phyloP scores from a whole-genome alignment of 208 protist species.

The Leishmania lainsoni region DNA sequence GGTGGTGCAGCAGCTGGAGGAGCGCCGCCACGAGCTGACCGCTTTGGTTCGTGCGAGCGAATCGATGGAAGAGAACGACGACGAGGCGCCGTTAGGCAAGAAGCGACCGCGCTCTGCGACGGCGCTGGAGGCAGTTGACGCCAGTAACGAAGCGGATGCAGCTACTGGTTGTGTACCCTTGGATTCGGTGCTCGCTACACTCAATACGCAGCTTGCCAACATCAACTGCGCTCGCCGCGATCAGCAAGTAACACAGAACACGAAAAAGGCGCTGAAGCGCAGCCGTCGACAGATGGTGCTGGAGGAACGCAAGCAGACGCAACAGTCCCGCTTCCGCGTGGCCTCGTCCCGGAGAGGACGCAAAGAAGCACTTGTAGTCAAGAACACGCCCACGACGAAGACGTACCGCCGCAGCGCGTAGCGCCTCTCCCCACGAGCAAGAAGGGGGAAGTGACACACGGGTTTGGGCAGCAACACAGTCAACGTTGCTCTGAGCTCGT shows the following conservation, averaged over 20 bases:
- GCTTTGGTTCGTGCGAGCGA: not conserved
- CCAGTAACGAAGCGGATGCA: not conserved
- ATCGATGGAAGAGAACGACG: not conserved
- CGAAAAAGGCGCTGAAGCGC: constrained; percentile 41
- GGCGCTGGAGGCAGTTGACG: not conserved
- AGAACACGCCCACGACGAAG: not conserved
- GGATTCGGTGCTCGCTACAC: constrained; percentile 32
- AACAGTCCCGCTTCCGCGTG: not conserved
- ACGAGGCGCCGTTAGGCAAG: constrained; percentile 9
- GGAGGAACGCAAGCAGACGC: constrained; percentile 26
- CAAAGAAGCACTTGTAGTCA: not conserved
- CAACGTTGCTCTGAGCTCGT: not conserved
- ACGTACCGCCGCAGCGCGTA: constrained; percentile 3
- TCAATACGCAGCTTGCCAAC: constrained; percentile 37
- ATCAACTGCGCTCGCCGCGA: constrained; percentile 33
- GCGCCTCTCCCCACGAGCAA: not conserved
- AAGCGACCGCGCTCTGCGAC: constrained; percentile 12
- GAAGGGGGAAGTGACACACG: not conserved
- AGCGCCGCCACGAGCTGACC: constrained; percentile 44
- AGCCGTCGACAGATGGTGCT: constrained; percentile 42
- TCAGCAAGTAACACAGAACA: constrained; percentile 36
- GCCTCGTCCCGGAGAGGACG: not conserved
- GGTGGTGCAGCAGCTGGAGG: constrained; percentile 77
- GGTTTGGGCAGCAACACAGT: not conserved
- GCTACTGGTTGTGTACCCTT: constrained; percentile 17